Conservation (phyloP, 1,284 basidiomycete genomes). For the Rugosomyces carneus region DNA sequence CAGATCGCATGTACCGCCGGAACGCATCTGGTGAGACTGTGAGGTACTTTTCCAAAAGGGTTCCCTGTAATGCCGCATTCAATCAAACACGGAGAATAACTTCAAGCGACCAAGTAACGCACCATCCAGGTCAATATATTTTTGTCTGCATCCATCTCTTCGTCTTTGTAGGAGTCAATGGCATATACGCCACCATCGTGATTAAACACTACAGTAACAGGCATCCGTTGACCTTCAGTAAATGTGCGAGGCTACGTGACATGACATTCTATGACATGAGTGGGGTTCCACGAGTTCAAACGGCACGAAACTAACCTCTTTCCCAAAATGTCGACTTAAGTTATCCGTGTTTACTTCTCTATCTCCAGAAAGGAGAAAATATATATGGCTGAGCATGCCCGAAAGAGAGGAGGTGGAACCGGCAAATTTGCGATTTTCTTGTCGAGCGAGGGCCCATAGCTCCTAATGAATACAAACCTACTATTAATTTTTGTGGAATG, state of each 20-base stretch:
- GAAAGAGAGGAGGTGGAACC: slow-evolving; percentile 94
- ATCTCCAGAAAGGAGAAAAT: slow-evolving; percentile 73
- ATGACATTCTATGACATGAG: slow-evolving; percentile 1
- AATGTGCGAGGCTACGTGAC: slow-evolving; percentile 39
- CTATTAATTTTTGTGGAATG: background rate
- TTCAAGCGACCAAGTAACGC: slow-evolving; percentile 19
- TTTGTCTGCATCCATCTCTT: slow-evolving; percentile 42
- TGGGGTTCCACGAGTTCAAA: background rate
- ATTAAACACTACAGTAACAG: slow-evolving; percentile 66
- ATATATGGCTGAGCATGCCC: slow-evolving; percentile 81
- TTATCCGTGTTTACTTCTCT: slow-evolving; percentile 53
- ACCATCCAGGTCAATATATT: slow-evolving; percentile 84
- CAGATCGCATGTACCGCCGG: slow-evolving; percentile 48
- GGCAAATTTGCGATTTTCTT: slow-evolving; percentile 58
- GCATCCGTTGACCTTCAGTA: slow-evolving; percentile 78
- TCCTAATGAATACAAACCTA: slow-evolving; percentile 37
- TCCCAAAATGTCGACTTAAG: slow-evolving; percentile 53
- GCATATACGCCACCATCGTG: slow-evolving; percentile 69
- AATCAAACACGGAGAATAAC: background rate
- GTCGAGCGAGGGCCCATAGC: slow-evolving; percentile 57
- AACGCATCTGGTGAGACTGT: slow-evolving; percentile 69
- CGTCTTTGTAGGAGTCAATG: slow-evolving; percentile 66
- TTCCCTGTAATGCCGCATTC: slow-evolving; percentile 49
- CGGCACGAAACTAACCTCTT: slow-evolving; percentile 42
- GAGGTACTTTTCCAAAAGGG: slow-evolving; percentile 85